phyloP scores from a whole-genome alignment of 1,139 yeast genomes.

The Lodderomyces theae region DNA sequence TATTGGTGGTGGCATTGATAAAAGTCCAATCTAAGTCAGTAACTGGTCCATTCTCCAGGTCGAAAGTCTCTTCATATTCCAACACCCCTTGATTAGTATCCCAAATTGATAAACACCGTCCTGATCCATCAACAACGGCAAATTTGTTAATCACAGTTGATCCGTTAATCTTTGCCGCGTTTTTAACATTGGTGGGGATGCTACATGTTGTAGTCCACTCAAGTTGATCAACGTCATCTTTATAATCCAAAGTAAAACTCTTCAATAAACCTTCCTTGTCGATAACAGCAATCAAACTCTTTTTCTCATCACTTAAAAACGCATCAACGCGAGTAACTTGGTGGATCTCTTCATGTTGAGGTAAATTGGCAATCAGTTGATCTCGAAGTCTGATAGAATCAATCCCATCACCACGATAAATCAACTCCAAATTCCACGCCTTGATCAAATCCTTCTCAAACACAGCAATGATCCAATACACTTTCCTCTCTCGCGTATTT shows the following conservation, averaged over 20 bases:
- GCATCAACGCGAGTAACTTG: slow-evolving; percentile 59
- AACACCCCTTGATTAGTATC: slow-evolving; percentile 65
- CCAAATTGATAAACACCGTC: slow-evolving; percentile 65
- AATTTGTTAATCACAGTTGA: slow-evolving; percentile 67
- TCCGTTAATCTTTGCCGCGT: slow-evolving; percentile 60
- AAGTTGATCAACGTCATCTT: slow-evolving; percentile 18
- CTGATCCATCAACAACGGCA: slow-evolving; percentile 61
- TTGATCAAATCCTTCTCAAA: slow-evolving; percentile 24
- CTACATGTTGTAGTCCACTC: slow-evolving; percentile 51
- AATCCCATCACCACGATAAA: slow-evolving; percentile 16
- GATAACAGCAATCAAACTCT: slow-evolving; percentile 57
- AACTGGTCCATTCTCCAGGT: slow-evolving; percentile 40
- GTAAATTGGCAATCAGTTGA: slow-evolving; percentile 26
- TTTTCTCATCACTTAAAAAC: slow-evolving; percentile 32
- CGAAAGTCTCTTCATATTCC: slow-evolving; percentile 55
- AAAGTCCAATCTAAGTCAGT: slow-evolving; percentile 82
- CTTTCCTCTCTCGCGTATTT: slow-evolving; percentile 8
- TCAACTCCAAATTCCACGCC: slow-evolving; percentile 29
- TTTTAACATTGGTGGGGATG: slow-evolving; percentile 54
- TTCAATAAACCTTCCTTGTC: slow-evolving; percentile 55
- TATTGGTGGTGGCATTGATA: slow-evolving; percentile 37
- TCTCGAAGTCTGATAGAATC: slow-evolving; percentile 19
- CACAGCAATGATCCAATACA: slow-evolving; percentile 27
- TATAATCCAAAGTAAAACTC: slow-evolving; percentile 29
- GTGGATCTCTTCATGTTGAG: slow-evolving; percentile 33